phyloP scores from a whole-genome alignment of 2,329 filamentous ascomycete species.

The Cladophialophora bantiana region DNA sequence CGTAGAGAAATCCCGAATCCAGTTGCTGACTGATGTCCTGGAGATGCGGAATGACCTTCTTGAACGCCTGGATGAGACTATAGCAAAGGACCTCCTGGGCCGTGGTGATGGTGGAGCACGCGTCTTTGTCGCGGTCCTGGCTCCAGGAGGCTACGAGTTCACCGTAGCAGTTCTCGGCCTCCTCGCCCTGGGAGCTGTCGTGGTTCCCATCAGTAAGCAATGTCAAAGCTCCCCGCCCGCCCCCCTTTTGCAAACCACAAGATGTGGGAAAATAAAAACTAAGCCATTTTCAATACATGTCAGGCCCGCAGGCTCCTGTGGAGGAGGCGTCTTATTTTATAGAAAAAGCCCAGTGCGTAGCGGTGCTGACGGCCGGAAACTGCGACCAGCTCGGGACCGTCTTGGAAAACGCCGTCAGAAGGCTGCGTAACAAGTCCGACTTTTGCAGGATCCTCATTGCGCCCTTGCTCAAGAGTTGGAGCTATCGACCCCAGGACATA shows the following conservation, averaged over 20 bases:
- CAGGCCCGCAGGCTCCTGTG: slow-evolving; percentile 33
- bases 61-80: slow-evolving; percentile 6
- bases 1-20: slow-evolving; percentile 33
- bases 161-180: slow-evolving; percentile 56
- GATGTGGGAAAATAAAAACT: neutral
- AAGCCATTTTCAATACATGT: neutral
- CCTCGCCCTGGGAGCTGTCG: slow-evolving; percentile 56
- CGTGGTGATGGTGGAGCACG: neutral
- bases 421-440: neutral
- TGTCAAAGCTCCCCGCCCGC: neutral
- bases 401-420: neutral
- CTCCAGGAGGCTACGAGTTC: slow-evolving; percentile 57
- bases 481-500: slow-evolving; percentile 23
- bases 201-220: slow-evolving; percentile 50
- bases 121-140: slow-evolving; percentile 19
- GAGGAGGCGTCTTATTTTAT: slow-evolving; percentile 43
- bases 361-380: neutral
- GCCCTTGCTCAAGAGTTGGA: neutral
- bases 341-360: slow-evolving; percentile 6
- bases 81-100: neutral
- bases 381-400: neutral
- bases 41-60: slow-evolving; percentile 28
- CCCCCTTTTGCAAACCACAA: neutral
- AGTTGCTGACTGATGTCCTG: slow-evolving; percentile 35
- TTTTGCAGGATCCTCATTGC: neutral